Evolutionary conservation across 73 alveolate species (phyloP).

Genomic region (Durusdinium trenchii): DNA sequence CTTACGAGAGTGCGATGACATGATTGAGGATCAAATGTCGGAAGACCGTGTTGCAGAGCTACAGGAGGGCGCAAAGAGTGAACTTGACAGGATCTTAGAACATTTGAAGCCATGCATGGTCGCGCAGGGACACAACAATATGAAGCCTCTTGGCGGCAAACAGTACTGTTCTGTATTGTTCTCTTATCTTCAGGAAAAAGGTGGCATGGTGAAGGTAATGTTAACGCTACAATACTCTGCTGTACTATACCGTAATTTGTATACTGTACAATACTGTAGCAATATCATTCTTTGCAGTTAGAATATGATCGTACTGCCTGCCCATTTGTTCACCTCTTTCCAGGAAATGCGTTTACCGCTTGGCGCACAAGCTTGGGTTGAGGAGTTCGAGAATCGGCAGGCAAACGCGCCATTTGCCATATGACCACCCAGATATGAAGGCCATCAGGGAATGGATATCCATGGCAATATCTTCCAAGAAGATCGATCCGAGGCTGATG

Average conservation of each 20-base stretch:
- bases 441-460: background rate
- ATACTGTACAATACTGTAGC: background rate
- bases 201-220: background rate
- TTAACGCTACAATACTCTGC: background rate
- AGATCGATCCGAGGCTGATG: background rate
- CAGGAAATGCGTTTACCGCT: background rate
- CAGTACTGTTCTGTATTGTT: background rate
- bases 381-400: background rate
- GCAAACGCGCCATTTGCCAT: slow-evolving; percentile 7
- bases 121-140: too few relatives aligned
- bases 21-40: too few relatives aligned
- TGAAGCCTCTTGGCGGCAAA: too few relatives aligned
- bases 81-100: too few relatives aligned
- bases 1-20: too few relatives aligned
- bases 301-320: background rate
- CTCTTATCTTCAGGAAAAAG: background rate
- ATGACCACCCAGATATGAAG: background rate
- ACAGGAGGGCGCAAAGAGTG: too few relatives aligned
- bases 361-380: background rate
- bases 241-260: background rate
- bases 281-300: background rate
- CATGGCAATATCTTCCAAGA: background rate
- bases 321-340: too few relatives aligned
- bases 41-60: too few relatives aligned
- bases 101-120: too few relatives aligned